These are phyloP conservation scores for Neurospora sp. DNA, from an alignment of 495 filamentous ascomycete genomes.

Conservation along the genomic window DNA sequence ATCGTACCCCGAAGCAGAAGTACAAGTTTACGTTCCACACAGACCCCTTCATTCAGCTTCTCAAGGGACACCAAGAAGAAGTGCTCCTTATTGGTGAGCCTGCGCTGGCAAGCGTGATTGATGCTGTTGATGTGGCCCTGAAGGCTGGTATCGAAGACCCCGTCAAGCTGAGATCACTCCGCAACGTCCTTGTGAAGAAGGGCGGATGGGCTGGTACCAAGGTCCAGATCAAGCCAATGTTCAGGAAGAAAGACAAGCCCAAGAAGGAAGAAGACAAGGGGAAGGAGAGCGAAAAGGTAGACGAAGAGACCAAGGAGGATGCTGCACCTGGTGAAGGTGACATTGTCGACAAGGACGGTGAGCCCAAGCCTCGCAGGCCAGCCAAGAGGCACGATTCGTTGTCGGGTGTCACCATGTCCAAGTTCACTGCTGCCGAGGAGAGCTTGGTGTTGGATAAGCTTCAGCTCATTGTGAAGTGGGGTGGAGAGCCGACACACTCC, in stretches of 20 bases:
- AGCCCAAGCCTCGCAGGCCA: slow-evolving; percentile 18
- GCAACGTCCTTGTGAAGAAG: slow-evolving; percentile 81
- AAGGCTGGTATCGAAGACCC: slow-evolving; percentile 70
- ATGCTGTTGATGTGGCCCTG: slow-evolving; percentile 72
- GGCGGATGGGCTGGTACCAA: slow-evolving; percentile 91
- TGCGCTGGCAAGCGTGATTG: slow-evolving; percentile 77
- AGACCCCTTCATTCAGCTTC: slow-evolving; percentile 84
- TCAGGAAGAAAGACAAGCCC: slow-evolving; percentile 62
- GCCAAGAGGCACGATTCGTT: slow-evolving; percentile 69
- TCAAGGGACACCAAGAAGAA: slow-evolving; percentile 92
- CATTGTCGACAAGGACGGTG: slow-evolving; percentile 3
- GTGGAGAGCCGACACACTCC: slow-evolving; percentile 94
- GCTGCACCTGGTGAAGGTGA: slow-evolving; percentile 1
- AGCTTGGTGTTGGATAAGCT: slow-evolving; percentile 88
- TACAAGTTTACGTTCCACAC: slow-evolving; percentile 99
- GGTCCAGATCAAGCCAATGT: slow-evolving; percentile 98
- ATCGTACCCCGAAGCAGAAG: slow-evolving; percentile 96
- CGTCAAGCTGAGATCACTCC: slow-evolving; percentile 72
- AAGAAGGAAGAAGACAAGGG: slow-evolving; percentile 27
- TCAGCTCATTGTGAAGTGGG: slow-evolving; percentile 98
- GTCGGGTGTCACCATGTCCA: slow-evolving; percentile 75
- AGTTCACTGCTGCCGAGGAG: slow-evolving; percentile 81
- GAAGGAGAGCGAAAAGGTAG: slow-evolving; percentile 25
- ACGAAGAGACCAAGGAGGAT: slow-evolving; percentile 1
- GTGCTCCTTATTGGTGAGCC: slow-evolving; percentile 87